Evolutionary conservation across 2,329 filamentous ascomycete species (phyloP), one percentile per base, ranked within the genome.

Genomic region (Diplodia seriata): DNA sequence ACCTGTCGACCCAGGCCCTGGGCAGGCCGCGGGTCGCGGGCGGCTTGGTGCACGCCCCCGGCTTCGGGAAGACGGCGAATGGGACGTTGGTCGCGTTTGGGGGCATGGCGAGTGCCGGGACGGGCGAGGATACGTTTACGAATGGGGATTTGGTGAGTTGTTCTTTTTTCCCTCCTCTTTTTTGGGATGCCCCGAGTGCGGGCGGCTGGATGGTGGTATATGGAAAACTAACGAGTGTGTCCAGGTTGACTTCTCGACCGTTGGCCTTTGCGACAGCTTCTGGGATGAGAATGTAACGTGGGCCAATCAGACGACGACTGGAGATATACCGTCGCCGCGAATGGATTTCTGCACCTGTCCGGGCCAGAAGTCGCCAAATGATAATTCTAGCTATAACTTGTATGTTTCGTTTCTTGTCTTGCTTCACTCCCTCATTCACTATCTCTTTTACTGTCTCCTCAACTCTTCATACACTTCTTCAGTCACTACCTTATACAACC

Each of bases 371-470:
- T 9, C 78, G 80, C 33, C 82, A 0, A 75, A 76, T 4, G 83
- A 85, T 66, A 79, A 80, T 59, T 83, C 81, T 1, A 82, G 79
- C 66, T 80, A 83, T 62, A 84, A 84, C 65, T 82, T 86, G 70
- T 76, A 15, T 14, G 53, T 55, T 20, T 36, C 11, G 33, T 3
- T 33, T 36, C 33, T 36, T 36, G 2, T 2, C 23, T 26, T 26
- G 23, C 23, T 26, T 3, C 14, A 36, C 33, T 12, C 14, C 33
- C 7, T 36, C 8, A 9, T 36, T 36, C 11, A 36, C 11, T 36
- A 36, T 36, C 3, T 36, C 33, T 11, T 36, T 11, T 11, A 36
- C 8, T 36, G 9, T 36, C 8, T 0, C 8, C 3, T 36, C 11
- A 9, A 36, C 3, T 36, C 3, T 12, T 8, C 8, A 33, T 33